Base-by-base conservation (phyloP, 129 eudicot species). In the Chrysanthemum makinoi region DNA sequence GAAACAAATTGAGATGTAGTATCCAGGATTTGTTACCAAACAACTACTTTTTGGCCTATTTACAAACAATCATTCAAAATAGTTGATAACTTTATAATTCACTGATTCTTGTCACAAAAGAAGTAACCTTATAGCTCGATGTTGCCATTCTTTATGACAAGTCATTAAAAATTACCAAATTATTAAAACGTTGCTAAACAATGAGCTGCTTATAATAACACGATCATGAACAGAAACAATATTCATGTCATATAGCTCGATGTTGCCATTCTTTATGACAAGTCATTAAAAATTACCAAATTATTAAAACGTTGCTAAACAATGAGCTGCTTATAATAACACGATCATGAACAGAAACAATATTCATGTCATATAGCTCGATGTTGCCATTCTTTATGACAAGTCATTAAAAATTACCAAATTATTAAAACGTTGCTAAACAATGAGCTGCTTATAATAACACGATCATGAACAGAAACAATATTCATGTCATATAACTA, bases 401-500 rank as follows among this genome's bases (percentile, higher is more conserved):
- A 22, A 22, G 24, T 22, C 24, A 22, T 22, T 22, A 0, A 22
- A 22, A 22, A 1, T 22, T 22, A 22, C 24, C 24, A 22, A 22
- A 22, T 22, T 22, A 22, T 22, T 22, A 0, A 22, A 22, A 22
- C 1, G 24, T 22, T 22, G 24, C 1, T 22, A 22, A 22, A 22
- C 24, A 22, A 22, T 22, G 24, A 22, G 24, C 24, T 22, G 24
- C 22, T 20, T 22, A 22, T 22, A 22, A 22, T 22, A 22, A 22
- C 24, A 0, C 24, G 1, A 22, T 22, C 24, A 22, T 22, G 24
- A 22, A 22, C 24, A 22, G 24, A 22, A 0, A 22, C 24, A 22
- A 22, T 22, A 22, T 22, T 22, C 24, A 22, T 22, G 24, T 22
- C 24, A 22, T 20, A 20, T 30, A 76, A 76, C 70, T 68, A 76